Evolutionary conservation across 225 moss, liverwort and hornwort species (phyloP).

Genomic region (Marchantia polymorpha): DNA sequence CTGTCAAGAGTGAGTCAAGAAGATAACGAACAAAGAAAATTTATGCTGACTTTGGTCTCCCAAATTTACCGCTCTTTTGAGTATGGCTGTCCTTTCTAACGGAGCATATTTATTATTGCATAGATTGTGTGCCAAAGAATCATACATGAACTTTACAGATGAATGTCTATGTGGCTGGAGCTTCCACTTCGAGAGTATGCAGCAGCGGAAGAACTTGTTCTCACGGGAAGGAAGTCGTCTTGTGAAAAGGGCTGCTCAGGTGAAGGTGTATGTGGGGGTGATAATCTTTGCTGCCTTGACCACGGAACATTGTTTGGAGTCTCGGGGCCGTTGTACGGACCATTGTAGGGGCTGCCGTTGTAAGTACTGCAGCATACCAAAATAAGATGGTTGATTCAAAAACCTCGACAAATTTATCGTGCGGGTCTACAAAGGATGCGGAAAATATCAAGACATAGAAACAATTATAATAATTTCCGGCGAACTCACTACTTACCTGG

Average conservation of each 20-base stretch:
- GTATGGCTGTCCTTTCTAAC: neutral
- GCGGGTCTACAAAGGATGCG: too few species aligned
- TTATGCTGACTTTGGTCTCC: neutral
- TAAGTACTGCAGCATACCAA: conserved; percentile 12
- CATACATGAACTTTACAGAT: conserved; percentile 28
- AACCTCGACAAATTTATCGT: too few species aligned
- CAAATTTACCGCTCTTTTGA: too few species aligned
- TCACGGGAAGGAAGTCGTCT: conserved; percentile 37
- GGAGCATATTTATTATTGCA: neutral
- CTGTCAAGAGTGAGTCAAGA: neutral
- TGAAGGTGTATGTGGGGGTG: conserved; percentile 38
- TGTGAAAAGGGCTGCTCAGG: conserved; percentile 46
- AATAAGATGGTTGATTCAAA: neutral
- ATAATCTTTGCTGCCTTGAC: conserved; percentile 44
- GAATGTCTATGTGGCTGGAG: conserved; percentile 32
- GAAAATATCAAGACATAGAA: too few species aligned
- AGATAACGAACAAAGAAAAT: neutral
- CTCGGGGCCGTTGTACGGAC: conserved; percentile 16
- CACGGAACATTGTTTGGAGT: conserved; percentile 29
- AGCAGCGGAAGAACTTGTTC: conserved; percentile 17
- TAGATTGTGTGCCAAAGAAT: conserved; percentile 23
- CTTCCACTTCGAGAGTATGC: conserved; percentile 26
- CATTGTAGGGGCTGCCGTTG: conserved; percentile 17
- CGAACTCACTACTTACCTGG: conserved; percentile 21
- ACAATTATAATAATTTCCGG: neutral